phyloP scores from a whole-genome alignment of 1,284 basidiomycete genomes.

The Pyrrhoderma lamaoense region DNA sequence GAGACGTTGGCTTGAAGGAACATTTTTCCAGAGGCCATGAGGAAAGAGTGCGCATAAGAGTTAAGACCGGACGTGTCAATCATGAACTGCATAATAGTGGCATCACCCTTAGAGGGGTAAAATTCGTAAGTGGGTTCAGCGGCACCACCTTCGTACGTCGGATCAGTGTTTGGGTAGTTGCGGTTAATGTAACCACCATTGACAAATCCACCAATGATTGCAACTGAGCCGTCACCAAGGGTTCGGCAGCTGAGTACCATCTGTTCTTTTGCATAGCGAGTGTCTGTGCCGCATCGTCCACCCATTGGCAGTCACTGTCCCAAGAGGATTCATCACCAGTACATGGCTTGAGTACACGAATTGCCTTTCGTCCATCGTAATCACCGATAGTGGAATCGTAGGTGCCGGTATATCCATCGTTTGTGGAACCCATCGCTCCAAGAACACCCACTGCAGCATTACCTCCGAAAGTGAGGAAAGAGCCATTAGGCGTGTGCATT shows the following conservation, averaged over 20 bases:
- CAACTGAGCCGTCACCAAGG: conserved; percentile 63
- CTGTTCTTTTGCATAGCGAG: conserved; percentile 71
- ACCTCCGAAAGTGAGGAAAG: conserved; percentile 58
- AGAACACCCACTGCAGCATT: conserved; percentile 76
- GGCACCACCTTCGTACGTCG: conserved; percentile 55
- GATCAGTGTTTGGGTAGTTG: conserved; percentile 64
- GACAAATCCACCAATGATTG: conserved; percentile 74
- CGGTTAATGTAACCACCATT: conserved; percentile 88
- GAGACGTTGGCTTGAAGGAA: conserved; percentile 83
- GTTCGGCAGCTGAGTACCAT: conserved; percentile 86
- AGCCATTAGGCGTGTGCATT: conserved; percentile 61
- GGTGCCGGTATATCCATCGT: conserved; percentile 38
- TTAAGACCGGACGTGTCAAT: conserved; percentile 82
- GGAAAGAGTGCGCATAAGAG: conserved; percentile 80
- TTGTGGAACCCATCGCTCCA: conserved; percentile 51
- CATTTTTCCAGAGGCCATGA: conserved; percentile 79
- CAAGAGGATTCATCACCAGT: conserved; percentile 43
- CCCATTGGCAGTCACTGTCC: conserved; percentile 64
- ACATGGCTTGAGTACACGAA: conserved; percentile 75
- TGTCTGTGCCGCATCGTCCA: conserved; percentile 52
- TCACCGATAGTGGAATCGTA: conserved; percentile 59
- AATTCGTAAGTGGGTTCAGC: conserved; percentile 74
- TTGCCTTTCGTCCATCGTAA: conserved; percentile 57
- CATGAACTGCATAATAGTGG: conserved; percentile 73
- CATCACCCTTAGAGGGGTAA: conserved; percentile 59